Conservation (phyloP, 768 basidiomycete species). For the Mycena maculata region DNA sequence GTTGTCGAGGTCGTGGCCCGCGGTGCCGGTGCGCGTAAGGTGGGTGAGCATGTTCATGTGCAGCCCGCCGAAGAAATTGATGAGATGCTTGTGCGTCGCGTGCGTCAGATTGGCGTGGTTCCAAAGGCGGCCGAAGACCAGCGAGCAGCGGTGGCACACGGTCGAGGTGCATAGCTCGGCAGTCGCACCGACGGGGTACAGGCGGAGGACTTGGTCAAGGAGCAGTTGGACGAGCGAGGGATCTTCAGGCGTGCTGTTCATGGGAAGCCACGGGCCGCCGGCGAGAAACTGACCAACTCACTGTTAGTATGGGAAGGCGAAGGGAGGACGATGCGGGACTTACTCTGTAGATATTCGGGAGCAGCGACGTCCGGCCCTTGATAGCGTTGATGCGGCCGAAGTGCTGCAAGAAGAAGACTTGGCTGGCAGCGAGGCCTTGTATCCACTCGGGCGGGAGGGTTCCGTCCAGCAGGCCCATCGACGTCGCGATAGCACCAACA, state of each 20-base stretch:
- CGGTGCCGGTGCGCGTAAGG: conserved; percentile 24
- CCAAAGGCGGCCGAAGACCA: conserved; percentile 33
- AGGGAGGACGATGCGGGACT: background rate
- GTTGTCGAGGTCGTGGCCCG: conserved; percentile 17
- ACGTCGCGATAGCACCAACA: conserved; percentile 23
- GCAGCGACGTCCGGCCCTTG: conserved; percentile 17
- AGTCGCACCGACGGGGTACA: conserved; percentile 31
- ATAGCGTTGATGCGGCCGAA: conserved; percentile 26
- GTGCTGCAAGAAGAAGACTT: conserved; percentile 31
- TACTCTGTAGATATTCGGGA: conserved; percentile 24
- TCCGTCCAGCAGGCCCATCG: conserved; percentile 32
- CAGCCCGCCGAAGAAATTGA: conserved; percentile 31
- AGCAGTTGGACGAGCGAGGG: conserved; percentile 19
- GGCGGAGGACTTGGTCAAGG: conserved; percentile 33
- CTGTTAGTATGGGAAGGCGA: background rate
- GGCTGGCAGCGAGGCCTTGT: conserved; percentile 28
- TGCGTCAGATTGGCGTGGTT: conserved; percentile 32
- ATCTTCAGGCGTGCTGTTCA: background rate
- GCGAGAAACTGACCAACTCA: background rate
- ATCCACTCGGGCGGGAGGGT: conserved; percentile 30
- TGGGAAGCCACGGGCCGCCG: conserved; percentile 24
- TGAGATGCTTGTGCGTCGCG: conserved; percentile 31
- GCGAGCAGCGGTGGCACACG: conserved; percentile 31
- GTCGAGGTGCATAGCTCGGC: conserved; percentile 32
- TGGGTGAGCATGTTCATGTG: conserved; percentile 29